Evolutionary conservation across 1,284 basidiomycete genomes (phyloP).

Genomic region (Hypsizygus ulmarius): DNA sequence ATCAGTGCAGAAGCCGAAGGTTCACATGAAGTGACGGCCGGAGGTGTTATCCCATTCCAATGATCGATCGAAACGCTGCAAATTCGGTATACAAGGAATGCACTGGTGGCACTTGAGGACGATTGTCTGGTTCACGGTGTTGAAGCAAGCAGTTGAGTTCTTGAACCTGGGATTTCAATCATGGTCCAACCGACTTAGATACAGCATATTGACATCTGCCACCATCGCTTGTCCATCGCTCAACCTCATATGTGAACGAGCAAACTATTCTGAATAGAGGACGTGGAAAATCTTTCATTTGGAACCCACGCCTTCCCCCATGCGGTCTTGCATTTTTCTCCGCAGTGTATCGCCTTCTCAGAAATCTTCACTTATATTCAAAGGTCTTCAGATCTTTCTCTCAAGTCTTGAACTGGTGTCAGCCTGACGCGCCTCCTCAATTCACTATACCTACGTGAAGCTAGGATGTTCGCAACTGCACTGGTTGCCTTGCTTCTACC

Average conservation of each 20-base stretch:
- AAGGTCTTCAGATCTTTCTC: background rate
- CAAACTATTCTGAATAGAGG: constrained; percentile 2
- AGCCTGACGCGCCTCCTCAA: background rate
- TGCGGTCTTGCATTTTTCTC: background rate
- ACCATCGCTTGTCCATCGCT: background rate
- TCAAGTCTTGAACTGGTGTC: background rate
- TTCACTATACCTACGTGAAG: background rate
- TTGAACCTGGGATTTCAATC: too few relatives aligned
- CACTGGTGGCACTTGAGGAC: too few relatives aligned
- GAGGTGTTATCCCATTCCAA: background rate
- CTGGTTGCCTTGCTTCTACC: constrained; percentile 31
- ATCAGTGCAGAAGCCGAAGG: background rate
- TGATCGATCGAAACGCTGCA: too few relatives aligned
- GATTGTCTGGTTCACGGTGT: too few relatives aligned
- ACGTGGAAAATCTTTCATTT: constrained; percentile 3
- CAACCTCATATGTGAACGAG: constrained; percentile 9
- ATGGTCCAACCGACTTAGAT: background rate
- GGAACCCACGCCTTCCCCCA: constrained; percentile 6
- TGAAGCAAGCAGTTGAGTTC: too few relatives aligned
- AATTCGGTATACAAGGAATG: too few relatives aligned
- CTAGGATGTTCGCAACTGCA: constrained; percentile 23
- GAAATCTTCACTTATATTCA: background rate
- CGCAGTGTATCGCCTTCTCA: background rate
- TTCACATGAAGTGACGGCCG: background rate
- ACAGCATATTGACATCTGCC: background rate